Percentiles rank a stretch among this genome's conserved stretches.
Evolutionary conservation across 208 protist genomes (phyloP).

Genomic region (Blechomonas ayalai): DNA sequence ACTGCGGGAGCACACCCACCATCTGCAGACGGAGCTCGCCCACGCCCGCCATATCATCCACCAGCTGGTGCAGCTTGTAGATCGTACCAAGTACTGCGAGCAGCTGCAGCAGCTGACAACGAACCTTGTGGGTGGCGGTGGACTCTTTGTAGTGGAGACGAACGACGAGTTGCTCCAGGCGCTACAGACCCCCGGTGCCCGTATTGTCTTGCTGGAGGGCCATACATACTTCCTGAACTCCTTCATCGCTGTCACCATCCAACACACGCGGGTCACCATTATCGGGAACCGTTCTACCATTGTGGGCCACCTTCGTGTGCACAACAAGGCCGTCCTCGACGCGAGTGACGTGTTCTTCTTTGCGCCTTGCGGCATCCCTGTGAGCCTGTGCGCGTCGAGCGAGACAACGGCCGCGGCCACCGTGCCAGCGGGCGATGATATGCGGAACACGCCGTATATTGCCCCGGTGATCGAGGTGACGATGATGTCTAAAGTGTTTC

Average conservation of each 20-base stretch:
- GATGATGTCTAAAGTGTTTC: conserved; percentile 16
- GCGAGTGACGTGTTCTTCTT: conserved; percentile 38
- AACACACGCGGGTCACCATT: conserved; percentile 31
- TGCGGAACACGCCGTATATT: background rate
- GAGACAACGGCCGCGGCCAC: too few species aligned
- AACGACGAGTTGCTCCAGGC: conserved; percentile 28
- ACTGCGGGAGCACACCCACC: conserved; percentile 1
- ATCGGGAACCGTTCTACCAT: conserved; percentile 47
- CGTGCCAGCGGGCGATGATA: background rate
- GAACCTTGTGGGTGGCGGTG: conserved; percentile 20
- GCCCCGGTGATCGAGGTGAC: conserved; percentile 35
- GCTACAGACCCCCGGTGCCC: conserved; percentile 33
- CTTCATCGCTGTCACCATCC: conserved; percentile 17
- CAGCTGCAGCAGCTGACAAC: conserved; percentile 16
- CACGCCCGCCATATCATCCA: conserved; percentile 14
- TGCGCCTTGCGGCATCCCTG: conserved; percentile 4
- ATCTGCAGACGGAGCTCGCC: conserved; percentile 7
- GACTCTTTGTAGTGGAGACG: conserved; percentile 37
- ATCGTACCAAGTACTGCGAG: conserved; percentile 7
- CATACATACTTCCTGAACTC: conserved; percentile 27
- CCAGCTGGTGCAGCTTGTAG: conserved; percentile 18
- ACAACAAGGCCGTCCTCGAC: conserved; percentile 26
- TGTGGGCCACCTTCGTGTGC: conserved; percentile 26
- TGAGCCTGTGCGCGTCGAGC: too few species aligned
- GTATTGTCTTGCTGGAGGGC: conserved; percentile 37